Conservation (phyloP, 768 basidiomycete genomes). For the Termitomyces eurrhizus region DNA sequence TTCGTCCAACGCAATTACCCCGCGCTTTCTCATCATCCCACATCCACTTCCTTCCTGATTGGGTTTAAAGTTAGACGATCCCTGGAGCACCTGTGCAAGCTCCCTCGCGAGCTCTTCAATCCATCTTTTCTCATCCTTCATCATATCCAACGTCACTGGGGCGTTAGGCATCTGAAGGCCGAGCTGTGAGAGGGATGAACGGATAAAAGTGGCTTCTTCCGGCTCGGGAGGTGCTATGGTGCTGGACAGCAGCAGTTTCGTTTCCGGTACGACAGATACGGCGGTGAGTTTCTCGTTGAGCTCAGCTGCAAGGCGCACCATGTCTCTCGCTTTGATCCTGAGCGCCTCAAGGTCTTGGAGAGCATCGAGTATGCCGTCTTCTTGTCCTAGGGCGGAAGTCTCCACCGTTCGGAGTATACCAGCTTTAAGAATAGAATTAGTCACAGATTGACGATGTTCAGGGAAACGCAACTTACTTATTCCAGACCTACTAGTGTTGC, state of each 20-base stretch:
- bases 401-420: constrained; percentile 80
- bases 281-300: constrained; percentile 79
- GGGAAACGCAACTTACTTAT: constrained; percentile 45
- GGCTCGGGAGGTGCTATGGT: constrained; percentile 43
- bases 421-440: constrained; percentile 8
- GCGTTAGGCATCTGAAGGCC: constrained; percentile 76
- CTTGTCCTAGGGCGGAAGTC: constrained; percentile 56
- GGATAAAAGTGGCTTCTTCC: constrained; percentile 84
- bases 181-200: constrained; percentile 84
- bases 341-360: constrained; percentile 86
- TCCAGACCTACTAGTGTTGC: constrained; percentile 32
- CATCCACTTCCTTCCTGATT: constrained; percentile 32
- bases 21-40: constrained; percentile 75
- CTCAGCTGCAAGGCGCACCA: constrained; percentile 86
- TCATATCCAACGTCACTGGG: constrained; percentile 88
- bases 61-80: constrained; percentile 19
- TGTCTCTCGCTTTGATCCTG: constrained; percentile 88
- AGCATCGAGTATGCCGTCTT: constrained; percentile 68
- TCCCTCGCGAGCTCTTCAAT: constrained; percentile 78
- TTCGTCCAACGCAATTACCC: constrained; percentile 85
- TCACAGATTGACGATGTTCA: not conserved
- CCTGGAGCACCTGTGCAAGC: constrained; percentile 67
- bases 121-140: constrained; percentile 77
- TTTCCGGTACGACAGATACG: constrained; percentile 16
- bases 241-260: constrained; percentile 23